Evolutionary conservation across 2,329 filamentous ascomycete genomes (phyloP).

Genomic region (Ciborinia camelliae): DNA sequence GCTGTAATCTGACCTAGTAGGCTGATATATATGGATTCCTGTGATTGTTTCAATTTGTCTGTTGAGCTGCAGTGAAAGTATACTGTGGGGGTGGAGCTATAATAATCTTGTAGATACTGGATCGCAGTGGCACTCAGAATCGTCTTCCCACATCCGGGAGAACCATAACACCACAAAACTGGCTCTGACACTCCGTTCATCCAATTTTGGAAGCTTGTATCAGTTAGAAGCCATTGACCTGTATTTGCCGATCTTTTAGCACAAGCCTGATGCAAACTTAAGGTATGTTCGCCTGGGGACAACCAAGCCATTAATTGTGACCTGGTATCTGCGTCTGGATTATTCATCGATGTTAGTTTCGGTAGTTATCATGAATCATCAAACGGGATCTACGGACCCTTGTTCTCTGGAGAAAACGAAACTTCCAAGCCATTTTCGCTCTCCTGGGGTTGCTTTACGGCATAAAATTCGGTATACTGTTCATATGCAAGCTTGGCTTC

Average conservation of each 20-base stretch:
- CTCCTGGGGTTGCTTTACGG: background rate
- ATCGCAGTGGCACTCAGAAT: slow-evolving; percentile 14
- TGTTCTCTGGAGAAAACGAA: background rate
- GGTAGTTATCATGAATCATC: background rate
- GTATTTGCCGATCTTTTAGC: slow-evolving; percentile 15
- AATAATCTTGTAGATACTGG: slow-evolving; percentile 11
- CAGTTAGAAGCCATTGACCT: slow-evolving; percentile 9
- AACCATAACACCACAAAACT: slow-evolving; percentile 18
- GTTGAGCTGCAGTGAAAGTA: slow-evolving; percentile 18
- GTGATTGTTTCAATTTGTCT: slow-evolving; percentile 12
- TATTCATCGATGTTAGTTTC: slow-evolving; percentile 4
- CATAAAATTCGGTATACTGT: slow-evolving; percentile 1
- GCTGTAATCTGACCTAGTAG: slow-evolving; percentile 12
- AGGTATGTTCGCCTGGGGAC: slow-evolving; percentile 12
- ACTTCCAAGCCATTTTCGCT: background rate
- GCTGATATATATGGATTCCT: slow-evolving; percentile 12
- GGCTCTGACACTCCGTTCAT: background rate
- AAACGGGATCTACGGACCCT: background rate
- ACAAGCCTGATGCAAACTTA: slow-evolving; percentile 13
- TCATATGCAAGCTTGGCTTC: slow-evolving; percentile 6
- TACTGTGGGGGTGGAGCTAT: slow-evolving; percentile 5
- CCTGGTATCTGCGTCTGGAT: slow-evolving; percentile 9
- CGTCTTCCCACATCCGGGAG: slow-evolving; percentile 16
- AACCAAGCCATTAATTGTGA: slow-evolving; percentile 15
- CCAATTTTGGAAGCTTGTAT: slow-evolving; percentile 15